Evolutionary conservation across 768 basidiomycete species (phyloP).

Genomic region (Lenzites betulinus): DNA sequence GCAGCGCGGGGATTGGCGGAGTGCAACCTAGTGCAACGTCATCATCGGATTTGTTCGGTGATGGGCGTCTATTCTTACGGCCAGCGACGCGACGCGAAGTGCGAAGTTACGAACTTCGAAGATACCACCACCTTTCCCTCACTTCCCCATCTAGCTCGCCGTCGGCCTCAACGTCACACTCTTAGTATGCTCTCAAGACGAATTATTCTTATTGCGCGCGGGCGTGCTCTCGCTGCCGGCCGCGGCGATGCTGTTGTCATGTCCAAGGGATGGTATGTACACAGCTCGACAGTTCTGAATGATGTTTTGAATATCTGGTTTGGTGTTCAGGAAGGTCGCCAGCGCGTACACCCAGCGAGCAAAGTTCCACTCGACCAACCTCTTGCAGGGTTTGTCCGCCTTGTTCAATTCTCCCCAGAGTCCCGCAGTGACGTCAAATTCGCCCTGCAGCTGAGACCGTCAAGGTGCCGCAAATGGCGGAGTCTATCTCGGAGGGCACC

Average conservation of each 20-base stretch:
- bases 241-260: slow-evolving; percentile 39
- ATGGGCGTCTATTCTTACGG: slow-evolving; percentile 18
- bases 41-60: slow-evolving; percentile 24
- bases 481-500: slow-evolving; percentile 97
- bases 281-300: slow-evolving; percentile 4
- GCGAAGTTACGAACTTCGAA: no score
- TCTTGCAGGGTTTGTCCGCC: slow-evolving; percentile 60
- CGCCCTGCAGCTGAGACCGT: slow-evolving; percentile 72
- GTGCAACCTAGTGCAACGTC: no score
- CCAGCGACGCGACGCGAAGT: no score
- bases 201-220: slow-evolving; percentile 64
- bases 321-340: slow-evolving; percentile 45
- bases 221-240: slow-evolving; percentile 47
- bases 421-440: slow-evolving; percentile 25
- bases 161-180: slow-evolving; percentile 6
- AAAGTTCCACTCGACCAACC: slow-evolving; percentile 69
- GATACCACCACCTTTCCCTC: slow-evolving; percentile 13
- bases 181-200: slow-evolving; percentile 68
- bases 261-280: slow-evolving; percentile 50
- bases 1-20: slow-evolving; percentile 13
- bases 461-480: slow-evolving; percentile 97
- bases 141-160: slow-evolving; percentile 3
- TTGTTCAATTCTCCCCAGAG: not conserved
- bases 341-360: slow-evolving; percentile 51
- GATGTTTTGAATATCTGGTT: slow-evolving; percentile 20